phyloP scores from a whole-genome alignment of 108 stramenopile genomes.

The Nitzschia palea region DNA sequence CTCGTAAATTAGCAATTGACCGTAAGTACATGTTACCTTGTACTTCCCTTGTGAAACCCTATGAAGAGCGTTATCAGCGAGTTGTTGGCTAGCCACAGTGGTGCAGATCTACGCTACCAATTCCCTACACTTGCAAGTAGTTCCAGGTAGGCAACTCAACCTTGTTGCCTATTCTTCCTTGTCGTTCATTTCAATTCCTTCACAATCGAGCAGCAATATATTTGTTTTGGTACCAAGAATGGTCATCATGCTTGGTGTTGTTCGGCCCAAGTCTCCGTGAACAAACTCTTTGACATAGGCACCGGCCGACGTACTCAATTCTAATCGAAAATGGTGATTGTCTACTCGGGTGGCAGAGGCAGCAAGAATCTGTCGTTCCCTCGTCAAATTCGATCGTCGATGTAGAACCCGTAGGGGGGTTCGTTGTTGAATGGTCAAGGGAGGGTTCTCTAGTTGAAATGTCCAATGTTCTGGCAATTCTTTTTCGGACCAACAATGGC shows the following conservation, averaged over 20 bases:
- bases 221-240: constrained; percentile 74
- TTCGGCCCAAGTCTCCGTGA: constrained; percentile 84
- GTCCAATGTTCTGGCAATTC: constrained; percentile 30
- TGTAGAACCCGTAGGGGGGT: constrained; percentile 85
- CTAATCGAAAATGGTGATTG: constrained; percentile 69
- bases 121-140: too few relatives aligned
- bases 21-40: too few relatives aligned
- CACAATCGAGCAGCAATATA: constrained; percentile 79
- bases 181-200: constrained; percentile 60
- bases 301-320: constrained; percentile 71
- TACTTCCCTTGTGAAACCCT: too few relatives aligned
- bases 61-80: too few relatives aligned
- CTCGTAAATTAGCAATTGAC: too few relatives aligned
- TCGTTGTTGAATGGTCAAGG: constrained; percentile 64
- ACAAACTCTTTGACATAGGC: constrained; percentile 92
- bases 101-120: too few relatives aligned
- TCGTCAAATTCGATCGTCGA: constrained; percentile 61
- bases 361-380: constrained; percentile 50
- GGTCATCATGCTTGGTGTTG: constrained; percentile 62
- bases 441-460: constrained; percentile 15
- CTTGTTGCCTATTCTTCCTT: too few relatives aligned
- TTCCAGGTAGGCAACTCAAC: too few relatives aligned
- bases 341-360: constrained; percentile 54
- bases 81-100: too few relatives aligned
- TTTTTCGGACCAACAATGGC: constrained; percentile 66